These are phyloP conservation scores for Helichrysum umbraculigerum DNA, from an alignment of 129 eudicot species.

Conservation along the genomic window DNA sequence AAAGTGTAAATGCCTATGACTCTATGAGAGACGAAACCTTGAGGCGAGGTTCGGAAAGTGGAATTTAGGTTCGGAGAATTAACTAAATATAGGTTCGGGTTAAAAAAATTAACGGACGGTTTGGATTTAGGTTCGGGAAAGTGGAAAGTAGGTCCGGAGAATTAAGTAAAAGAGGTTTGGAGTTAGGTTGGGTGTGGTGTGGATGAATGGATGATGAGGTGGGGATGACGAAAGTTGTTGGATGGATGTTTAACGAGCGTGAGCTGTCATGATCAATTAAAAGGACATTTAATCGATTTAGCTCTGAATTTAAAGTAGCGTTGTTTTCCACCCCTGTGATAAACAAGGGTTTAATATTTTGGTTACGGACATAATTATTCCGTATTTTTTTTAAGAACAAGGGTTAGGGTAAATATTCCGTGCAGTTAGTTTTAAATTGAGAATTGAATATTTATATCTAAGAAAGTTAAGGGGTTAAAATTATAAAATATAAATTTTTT, in stretches of 20 bases:
- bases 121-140: not conserved
- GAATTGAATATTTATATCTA: no score
- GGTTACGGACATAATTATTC: no score
- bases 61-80: not conserved
- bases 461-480: no score
- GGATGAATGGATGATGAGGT: conserved; percentile 7
- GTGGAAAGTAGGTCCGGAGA: not conserved
- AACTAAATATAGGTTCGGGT: conserved; percentile 10
- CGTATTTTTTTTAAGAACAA: no score
- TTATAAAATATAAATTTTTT: no score
- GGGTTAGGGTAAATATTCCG: no score
- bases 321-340: not conserved
- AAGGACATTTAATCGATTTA: conserved; percentile 20
- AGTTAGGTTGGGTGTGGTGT: not conserved
- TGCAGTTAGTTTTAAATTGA: no score
- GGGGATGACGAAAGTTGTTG: conserved; percentile 3
- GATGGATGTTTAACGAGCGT: not conserved
- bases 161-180: not conserved
- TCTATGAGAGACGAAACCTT: conserved; percentile 32
- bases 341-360: not conserved
- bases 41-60: conserved; percentile 39
- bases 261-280: conserved; percentile 18
- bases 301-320: not conserved
- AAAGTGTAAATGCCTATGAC: conserved; percentile 22
- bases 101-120: not conserved